Percentiles rank a stretch among this genome's conserved stretches.
phyloP scores from a whole-genome alignment of 2,329 filamentous ascomycete genomes.

The Verticillium nonalfalfae region DNA sequence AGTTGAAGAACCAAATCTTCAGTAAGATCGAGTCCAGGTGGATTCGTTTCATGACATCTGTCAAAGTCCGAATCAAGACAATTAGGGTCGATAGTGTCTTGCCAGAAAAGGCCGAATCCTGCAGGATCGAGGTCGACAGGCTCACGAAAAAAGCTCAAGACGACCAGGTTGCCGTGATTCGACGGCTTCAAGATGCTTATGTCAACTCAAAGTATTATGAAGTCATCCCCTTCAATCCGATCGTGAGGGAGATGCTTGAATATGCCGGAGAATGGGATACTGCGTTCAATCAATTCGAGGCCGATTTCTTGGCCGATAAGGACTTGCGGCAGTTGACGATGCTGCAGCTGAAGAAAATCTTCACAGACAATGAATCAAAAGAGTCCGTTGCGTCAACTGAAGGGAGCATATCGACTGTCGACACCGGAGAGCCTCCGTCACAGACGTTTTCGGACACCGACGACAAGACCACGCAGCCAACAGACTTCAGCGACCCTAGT shows the following conservation, averaged over 20 bases:
- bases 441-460: conserved; percentile 40
- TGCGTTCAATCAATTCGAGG: conserved; percentile 83
- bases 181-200: conserved; percentile 82
- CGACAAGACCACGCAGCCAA: conserved; percentile 38
- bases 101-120: conserved; percentile 78
- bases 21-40: conserved; percentile 74
- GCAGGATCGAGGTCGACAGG: conserved; percentile 72
- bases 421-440: conserved; percentile 39
- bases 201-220: conserved; percentile 95
- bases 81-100: conserved; percentile 90
- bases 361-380: conserved; percentile 81
- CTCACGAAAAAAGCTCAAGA: conserved; percentile 76
- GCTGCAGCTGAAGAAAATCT: conserved; percentile 89
- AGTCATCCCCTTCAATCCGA: conserved; percentile 85
- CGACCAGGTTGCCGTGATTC: conserved; percentile 68
- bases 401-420: conserved; percentile 50
- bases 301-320: conserved; percentile 91
- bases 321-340: conserved; percentile 90
- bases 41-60: conserved; percentile 80
- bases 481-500: conserved; percentile 27
- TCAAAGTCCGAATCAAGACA: conserved; percentile 74
- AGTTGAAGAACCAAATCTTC: conserved; percentile 88
- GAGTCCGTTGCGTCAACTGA: conserved; percentile 68
- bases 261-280: conserved; percentile 92
- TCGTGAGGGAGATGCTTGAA: conserved; percentile 85